Base-by-base conservation (phyloP, 2,329 filamentous ascomycete genomes). In the Pseudogymnoascus sp. region DNA sequence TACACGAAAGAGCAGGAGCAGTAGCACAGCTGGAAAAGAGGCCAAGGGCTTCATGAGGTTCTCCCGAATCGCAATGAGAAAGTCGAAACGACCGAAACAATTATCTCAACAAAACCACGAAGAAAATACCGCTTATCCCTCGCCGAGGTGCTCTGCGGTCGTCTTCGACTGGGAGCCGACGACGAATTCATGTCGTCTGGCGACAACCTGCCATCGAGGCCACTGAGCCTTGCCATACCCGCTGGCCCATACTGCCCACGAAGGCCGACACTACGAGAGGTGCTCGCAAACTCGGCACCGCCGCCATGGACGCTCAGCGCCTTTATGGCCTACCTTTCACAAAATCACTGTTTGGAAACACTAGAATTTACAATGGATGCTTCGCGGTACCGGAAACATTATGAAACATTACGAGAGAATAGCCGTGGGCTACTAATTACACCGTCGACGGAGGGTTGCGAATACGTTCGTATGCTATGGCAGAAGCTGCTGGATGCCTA, bases 331-430 rank as follows among this genome's bases (percentile, higher is more conserved):
- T 97, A 96, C 71, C 83, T 97, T 3, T 97, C 93, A 0, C 93
- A 96, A 72, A 97, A 97, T 71, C 93, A 97, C 76, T 99, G 95
- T 73, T 80, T 97, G 67, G 95, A 99, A 76, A 97, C 93, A 1
- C 81, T 99, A 40, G 95, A 97, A 73, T 99, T 99, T 75, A 96
- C 93, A 41, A 88, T 97, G 81, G 95, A 97, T 74, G 90, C 93
- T 21, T 89, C 92, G 63, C 85, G 91, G 65, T 99, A 97, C 73
- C 83, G 86, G 61, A 77, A 78, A 14, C 74, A 78, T 64, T 72
- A 72, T 74, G 78, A 73, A 70, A 71, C 68, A 8, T 75, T 77
- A 63, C 67, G 76, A 25, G 74, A 73, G 2, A 78, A 78, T 55
- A 71, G 73, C 18, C 77, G 82, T 2, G 80, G 84, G 12, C 67